Evolutionary conservation across 768 basidiomycete species (phyloP).

Genomic region (Royoungia palumana): DNA sequence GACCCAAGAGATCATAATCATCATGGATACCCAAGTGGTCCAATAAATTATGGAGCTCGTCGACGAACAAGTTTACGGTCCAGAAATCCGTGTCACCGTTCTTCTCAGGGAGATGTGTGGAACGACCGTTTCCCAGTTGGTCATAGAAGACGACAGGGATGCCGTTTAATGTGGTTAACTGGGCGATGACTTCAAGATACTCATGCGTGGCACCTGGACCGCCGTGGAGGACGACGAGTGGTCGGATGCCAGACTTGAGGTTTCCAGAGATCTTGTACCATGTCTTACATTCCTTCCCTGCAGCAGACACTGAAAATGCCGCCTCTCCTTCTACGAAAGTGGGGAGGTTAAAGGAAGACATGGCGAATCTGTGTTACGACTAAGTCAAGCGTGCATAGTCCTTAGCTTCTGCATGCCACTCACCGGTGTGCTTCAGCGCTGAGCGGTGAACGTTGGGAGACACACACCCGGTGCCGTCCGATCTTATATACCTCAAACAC

Average conservation of each 20-base stretch:
- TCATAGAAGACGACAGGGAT: conserved; percentile 56
- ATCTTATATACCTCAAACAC: too few species aligned
- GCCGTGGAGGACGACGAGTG: conserved; percentile 52
- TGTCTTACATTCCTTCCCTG: conserved; percentile 38
- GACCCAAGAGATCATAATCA: conserved; percentile 41
- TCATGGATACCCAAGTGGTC: conserved; percentile 42
- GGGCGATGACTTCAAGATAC: conserved; percentile 39
- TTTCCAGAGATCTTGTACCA: conserved; percentile 53
- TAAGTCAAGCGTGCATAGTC: background rate
- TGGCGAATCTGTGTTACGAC: conserved; percentile 4
- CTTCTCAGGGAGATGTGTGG: conserved; percentile 52
- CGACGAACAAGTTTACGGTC: conserved; percentile 47
- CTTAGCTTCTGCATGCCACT: background rate
- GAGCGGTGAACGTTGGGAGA: background rate
- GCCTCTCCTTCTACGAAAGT: conserved; percentile 30
- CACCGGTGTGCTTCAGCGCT: background rate
- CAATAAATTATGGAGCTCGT: conserved; percentile 49
- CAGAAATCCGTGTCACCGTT: conserved; percentile 43
- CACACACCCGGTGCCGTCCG: background rate
- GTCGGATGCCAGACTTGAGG: conserved; percentile 33
- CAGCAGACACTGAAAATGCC: conserved; percentile 23
- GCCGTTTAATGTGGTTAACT: conserved; percentile 32
- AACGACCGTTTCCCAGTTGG: conserved; percentile 53
- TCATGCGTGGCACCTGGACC: conserved; percentile 48
- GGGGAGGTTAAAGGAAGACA: conserved; percentile 28